Evolutionary conservation across 2,329 filamentous ascomycete species (phyloP).

Genomic region (Coleophoma crateriformis): DNA sequence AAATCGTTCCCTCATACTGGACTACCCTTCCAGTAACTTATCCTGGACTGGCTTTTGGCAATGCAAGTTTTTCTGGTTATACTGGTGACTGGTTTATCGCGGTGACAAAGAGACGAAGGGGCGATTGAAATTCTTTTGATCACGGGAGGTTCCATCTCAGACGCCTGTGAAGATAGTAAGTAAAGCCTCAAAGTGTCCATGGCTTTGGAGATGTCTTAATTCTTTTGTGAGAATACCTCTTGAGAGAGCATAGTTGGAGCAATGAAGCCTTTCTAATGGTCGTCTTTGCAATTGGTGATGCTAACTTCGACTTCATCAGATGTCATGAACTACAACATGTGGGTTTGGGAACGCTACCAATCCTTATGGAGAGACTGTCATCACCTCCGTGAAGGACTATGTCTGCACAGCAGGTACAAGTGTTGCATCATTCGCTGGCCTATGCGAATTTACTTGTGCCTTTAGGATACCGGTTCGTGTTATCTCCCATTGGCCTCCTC

Average conservation of each 20-base stretch:
- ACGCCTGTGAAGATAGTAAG: conserved; percentile 29
- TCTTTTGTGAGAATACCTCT: too few relatives aligned
- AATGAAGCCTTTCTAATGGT: too few relatives aligned
- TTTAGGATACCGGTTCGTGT: conserved; percentile 17
- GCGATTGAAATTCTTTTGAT: conserved; percentile 15
- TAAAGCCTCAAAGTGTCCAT: neutral
- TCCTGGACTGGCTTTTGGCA: conserved; percentile 1
- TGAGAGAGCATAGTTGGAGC: too few relatives aligned
- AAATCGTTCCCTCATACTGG: neutral
- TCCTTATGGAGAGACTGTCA: too few relatives aligned
- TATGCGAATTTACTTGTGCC: conserved; percentile 24
- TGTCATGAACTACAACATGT: too few relatives aligned
- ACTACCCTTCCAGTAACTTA: neutral
- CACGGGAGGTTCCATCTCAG: conserved; percentile 29
- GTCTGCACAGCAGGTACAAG: conserved; percentile 19
- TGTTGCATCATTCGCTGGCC: conserved; percentile 9
- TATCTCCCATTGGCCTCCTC: too few relatives aligned
- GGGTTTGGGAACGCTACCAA: too few relatives aligned
- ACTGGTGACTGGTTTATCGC: neutral
- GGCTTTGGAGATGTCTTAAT: neutral
- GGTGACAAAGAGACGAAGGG: conserved; percentile 15
- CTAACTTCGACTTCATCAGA: too few relatives aligned
- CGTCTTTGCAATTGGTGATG: too few relatives aligned
- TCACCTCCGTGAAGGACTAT: conserved; percentile 1
- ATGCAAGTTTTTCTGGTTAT: neutral